Evolutionary conservation across 257 asterid species (phyloP).

Genomic region (Coffea eugenioides): DNA sequence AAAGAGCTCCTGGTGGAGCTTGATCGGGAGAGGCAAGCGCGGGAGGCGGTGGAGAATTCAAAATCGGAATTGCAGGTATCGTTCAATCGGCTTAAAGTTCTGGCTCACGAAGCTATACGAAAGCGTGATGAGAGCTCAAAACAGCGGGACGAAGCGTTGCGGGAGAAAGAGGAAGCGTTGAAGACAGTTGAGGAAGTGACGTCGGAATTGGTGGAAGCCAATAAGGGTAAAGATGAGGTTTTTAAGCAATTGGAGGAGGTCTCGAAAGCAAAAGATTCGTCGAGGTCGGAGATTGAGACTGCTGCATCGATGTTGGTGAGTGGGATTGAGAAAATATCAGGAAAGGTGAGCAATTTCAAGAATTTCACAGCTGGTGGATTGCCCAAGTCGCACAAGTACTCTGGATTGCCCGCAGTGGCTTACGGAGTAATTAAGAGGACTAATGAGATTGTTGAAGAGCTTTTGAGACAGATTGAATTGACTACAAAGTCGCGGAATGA

Average conservation of each 20-base stretch:
- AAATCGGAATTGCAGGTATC: conserved; percentile 70
- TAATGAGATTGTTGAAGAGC: conserved; percentile 92
- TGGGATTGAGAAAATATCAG: conserved; percentile 89
- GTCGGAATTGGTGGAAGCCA: conserved; percentile 46
- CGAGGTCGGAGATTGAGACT: conserved; percentile 70
- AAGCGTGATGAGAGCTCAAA: conserved; percentile 82
- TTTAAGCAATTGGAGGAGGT: conserved; percentile 65
- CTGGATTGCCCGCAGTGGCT: conserved; percentile 89
- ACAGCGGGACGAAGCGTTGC: conserved; percentile 74
- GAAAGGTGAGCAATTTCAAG: conserved; percentile 70
- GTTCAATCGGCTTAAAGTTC: conserved; percentile 64
- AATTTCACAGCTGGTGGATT: conserved; percentile 71
- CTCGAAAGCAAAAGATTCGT: conserved; percentile 49
- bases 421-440: conserved; percentile 92
- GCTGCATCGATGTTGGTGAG: conserved; percentile 86
- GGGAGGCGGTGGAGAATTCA: conserved; percentile 69
- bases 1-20: conserved; percentile 69
- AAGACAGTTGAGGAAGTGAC: conserved; percentile 41
- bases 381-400: conserved; percentile 81
- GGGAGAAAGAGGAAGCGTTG: conserved; percentile 64
- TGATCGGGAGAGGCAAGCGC: conserved; percentile 80
- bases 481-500: conserved; percentile 67
- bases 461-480: conserved; percentile 62
- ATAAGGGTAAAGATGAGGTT: conserved; percentile 48
- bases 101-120: conserved; percentile 87